Evolutionary conservation across 1,284 basidiomycete genomes (phyloP).

Genomic region (Cryptococcus sp.): DNA sequence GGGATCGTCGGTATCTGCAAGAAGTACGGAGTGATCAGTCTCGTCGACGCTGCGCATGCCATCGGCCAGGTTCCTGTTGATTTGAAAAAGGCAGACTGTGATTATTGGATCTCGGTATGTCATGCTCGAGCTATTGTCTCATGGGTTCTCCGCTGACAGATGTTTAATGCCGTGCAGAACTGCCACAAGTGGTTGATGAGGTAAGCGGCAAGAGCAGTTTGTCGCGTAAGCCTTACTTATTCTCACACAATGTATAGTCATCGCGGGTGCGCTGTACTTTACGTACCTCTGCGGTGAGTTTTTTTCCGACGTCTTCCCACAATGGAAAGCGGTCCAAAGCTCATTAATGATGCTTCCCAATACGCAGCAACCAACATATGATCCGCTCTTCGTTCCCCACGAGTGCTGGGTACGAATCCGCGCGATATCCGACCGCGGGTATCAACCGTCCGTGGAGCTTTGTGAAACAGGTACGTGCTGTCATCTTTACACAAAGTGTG

Average conservation of each 20-base stretch:
- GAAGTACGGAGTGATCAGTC: conserved; percentile 66
- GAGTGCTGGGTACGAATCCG: conserved; percentile 61
- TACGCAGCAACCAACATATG: conserved; percentile 67
- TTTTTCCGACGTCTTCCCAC: neutral
- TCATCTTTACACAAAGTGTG: conserved; percentile 39
- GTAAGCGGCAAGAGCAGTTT: too few relatives aligned
- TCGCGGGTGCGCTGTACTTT: conserved; percentile 70
- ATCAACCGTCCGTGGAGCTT: conserved; percentile 55
- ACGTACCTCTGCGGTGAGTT: conserved; percentile 70
- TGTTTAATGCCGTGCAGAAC: conserved; percentile 13
- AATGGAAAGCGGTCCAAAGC: neutral
- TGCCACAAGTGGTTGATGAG: conserved; percentile 67
- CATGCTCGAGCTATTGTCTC: neutral
- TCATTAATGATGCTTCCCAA: neutral
- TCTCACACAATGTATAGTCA: conserved; percentile 58
- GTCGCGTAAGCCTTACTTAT: too few relatives aligned
- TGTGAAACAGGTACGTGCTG: conserved; percentile 55
- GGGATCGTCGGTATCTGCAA: conserved; percentile 69
- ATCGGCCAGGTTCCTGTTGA: conserved; percentile 65
- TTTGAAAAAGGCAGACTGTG: conserved; percentile 63
- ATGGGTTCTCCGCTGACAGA: neutral
- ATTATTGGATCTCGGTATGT: conserved; percentile 76
- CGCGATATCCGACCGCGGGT: conserved; percentile 41
- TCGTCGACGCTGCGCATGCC: conserved; percentile 83
- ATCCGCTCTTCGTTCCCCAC: conserved; percentile 77